These are phyloP conservation scores for Salix caprea DNA, from an alignment of 345 rosid genomes.

Conservation along the genomic window DNA sequence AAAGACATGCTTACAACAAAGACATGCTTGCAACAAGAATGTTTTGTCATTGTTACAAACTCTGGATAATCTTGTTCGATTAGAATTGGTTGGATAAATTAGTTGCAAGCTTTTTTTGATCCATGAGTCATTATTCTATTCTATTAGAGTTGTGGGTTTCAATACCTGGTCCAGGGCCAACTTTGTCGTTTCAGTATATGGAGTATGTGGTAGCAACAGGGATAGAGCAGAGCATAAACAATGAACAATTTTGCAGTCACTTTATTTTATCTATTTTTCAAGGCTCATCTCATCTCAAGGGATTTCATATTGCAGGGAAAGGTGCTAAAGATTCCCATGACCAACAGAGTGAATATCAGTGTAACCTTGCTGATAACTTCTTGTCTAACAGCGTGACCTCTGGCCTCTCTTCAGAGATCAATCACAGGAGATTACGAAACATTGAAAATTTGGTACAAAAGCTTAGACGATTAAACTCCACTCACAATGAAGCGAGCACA, in stretches of 20 bases:
- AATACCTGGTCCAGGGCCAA: not conserved
- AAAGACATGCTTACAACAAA: not conserved
- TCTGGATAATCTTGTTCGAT: not conserved
- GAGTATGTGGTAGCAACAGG: not conserved
- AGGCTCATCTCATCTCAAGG: constrained; percentile 22
- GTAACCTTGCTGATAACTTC: constrained; percentile 42
- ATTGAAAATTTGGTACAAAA: constrained; percentile 86
- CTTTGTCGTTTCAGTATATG: not conserved
- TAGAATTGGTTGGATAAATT: not conserved
- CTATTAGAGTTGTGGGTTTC: not conserved
- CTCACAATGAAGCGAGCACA: constrained; percentile 78
- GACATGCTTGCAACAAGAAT: not conserved
- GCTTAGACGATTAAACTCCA: constrained; percentile 74
- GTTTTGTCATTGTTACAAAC: not conserved
- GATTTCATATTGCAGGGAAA: constrained; percentile 38
- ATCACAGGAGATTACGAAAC: constrained; percentile 76
- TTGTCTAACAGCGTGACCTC: constrained; percentile 31
- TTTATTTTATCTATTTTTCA: not conserved
- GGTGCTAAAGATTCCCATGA: constrained; percentile 27
- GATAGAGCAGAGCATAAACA: not conserved
- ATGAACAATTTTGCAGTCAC: not conserved
- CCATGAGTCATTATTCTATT: not conserved
- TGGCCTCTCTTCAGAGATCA: constrained; percentile 55
- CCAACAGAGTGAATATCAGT: constrained; percentile 37
- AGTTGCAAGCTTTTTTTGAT: not conserved